Conservation (phyloP, 805 yeast genomes). For the Suhomyces tanzawaensis region DNA sequence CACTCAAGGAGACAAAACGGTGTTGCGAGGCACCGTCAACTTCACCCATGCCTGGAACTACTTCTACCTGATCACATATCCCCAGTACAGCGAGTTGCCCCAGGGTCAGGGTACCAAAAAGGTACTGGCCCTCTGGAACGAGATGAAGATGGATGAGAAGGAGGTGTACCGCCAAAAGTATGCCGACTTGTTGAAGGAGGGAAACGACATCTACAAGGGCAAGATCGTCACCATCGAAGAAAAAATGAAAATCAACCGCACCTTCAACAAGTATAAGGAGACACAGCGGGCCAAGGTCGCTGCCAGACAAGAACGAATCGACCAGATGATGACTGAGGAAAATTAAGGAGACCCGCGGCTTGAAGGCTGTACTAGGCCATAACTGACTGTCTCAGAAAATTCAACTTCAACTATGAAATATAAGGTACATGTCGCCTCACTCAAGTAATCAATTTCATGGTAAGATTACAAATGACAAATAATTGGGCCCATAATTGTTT, state of each 20-base stretch:
- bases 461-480: too few species aligned
- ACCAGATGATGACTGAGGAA: not conserved
- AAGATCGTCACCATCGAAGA: slow-evolving; percentile 26
- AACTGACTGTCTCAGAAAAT: too few species aligned
- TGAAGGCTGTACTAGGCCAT: too few species aligned
- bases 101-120: slow-evolving; percentile 13
- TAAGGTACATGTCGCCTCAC: too few species aligned
- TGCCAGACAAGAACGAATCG: slow-evolving; percentile 6
- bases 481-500: too few species aligned
- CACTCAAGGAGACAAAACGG: slow-evolving; percentile 8
- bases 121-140: slow-evolving; percentile 24
- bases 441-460: too few species aligned
- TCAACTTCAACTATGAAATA: too few species aligned
- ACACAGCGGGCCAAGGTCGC: slow-evolving; percentile 6
- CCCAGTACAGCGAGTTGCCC: slow-evolving; percentile 13
- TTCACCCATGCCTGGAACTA: slow-evolving; percentile 39
- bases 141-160: slow-evolving; percentile 25
- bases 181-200: slow-evolving; percentile 21
- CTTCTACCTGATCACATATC: slow-evolving; percentile 19
- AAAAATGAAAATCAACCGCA: slow-evolving; percentile 16
- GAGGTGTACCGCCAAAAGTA: slow-evolving; percentile 28
- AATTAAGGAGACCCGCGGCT: too few species aligned
- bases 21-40: slow-evolving; percentile 17
- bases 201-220: slow-evolving; percentile 30
- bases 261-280: slow-evolving; percentile 13